These are phyloP conservation scores for Coemansia asiatica DNA, from an alignment of 192 early-diverging fungal genomes.

Conservation along the genomic window DNA sequence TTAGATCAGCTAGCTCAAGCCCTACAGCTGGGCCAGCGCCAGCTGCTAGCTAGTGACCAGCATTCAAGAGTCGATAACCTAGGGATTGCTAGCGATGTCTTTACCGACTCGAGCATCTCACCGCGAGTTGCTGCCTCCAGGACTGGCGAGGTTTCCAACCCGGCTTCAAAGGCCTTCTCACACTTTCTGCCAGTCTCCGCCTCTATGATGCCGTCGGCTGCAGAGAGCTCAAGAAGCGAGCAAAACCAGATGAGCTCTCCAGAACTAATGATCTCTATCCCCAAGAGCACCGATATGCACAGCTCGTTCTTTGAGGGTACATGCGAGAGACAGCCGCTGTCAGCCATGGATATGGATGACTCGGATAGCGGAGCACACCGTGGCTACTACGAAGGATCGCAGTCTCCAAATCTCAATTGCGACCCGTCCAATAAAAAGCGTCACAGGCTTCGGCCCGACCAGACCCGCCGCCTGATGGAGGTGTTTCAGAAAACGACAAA, in stretches of 20 bases:
- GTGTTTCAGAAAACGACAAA: constrained; percentile 63
- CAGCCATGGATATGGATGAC: constrained; percentile 19
- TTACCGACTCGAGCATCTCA: neutral
- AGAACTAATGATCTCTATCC: constrained; percentile 5
- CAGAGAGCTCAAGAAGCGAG: neutral
- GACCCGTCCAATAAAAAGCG: constrained; percentile 59
- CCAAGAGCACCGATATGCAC: neutral
- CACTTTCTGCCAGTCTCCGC: neutral
- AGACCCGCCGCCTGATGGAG: constrained; percentile 62
- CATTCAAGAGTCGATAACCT: neutral
- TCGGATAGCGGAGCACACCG: neutral
- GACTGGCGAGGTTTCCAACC: neutral
- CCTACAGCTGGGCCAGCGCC: neutral
- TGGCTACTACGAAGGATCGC: constrained; percentile 6
- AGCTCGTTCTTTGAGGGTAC: constrained; percentile 3
- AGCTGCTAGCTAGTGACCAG: neutral
- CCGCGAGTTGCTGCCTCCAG: neutral
- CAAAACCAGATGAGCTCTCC: neutral
- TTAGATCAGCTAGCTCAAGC: neutral
- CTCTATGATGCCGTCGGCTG: neutral
- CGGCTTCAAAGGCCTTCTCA: neutral
- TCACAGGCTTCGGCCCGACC: constrained; percentile 65
- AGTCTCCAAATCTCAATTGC: constrained; percentile 24
- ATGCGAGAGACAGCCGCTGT: constrained; percentile 3
- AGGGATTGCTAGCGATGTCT: neutral